Conservation (phyloP, 1,284 basidiomycete genomes). For the Termitomyces sp. region DNA sequence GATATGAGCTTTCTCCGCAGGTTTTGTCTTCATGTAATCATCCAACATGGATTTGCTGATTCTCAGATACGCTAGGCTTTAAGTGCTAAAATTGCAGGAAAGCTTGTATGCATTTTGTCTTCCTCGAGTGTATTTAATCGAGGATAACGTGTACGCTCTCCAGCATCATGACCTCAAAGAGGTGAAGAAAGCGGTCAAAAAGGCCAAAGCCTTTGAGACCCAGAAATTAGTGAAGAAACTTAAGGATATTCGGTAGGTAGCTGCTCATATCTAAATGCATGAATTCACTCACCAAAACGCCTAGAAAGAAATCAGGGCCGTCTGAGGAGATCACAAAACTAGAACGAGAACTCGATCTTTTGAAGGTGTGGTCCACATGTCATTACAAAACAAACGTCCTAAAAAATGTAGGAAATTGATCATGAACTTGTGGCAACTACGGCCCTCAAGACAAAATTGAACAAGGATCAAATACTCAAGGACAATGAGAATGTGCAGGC, state of each 20-base stretch:
- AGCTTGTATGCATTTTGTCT: conserved; percentile 27
- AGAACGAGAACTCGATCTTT: conserved; percentile 61
- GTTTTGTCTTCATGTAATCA: conserved; percentile 21
- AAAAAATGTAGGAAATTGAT: conserved; percentile 45
- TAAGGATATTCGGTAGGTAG: conserved; percentile 58
- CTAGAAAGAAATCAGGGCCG: conserved; percentile 38
- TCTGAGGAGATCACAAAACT: conserved; percentile 43
- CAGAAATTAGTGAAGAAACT: conserved; percentile 83
- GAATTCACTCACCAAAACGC: not conserved
- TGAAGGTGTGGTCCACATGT: conserved; percentile 49
- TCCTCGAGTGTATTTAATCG: not conserved
- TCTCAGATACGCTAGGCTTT: conserved; percentile 28
- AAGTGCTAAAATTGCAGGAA: conserved; percentile 31
- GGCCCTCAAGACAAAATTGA: conserved; percentile 66
- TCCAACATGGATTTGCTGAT: conserved; percentile 8
- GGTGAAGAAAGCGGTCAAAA: conserved; percentile 71
- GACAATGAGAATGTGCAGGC: conserved; percentile 39
- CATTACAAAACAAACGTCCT: conserved; percentile 4
- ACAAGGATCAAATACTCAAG: conserved; percentile 62
- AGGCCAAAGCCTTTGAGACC: conserved; percentile 77
- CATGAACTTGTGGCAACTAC: conserved; percentile 56
- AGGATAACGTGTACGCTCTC: conserved; percentile 6
- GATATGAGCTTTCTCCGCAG: conserved; percentile 27
- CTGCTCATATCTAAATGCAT: not conserved
- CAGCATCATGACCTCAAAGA: conserved; percentile 71